These are phyloP conservation scores for Suillus lakei DNA, from an alignment of 768 basidiomycete genomes.

Conservation along the genomic window DNA sequence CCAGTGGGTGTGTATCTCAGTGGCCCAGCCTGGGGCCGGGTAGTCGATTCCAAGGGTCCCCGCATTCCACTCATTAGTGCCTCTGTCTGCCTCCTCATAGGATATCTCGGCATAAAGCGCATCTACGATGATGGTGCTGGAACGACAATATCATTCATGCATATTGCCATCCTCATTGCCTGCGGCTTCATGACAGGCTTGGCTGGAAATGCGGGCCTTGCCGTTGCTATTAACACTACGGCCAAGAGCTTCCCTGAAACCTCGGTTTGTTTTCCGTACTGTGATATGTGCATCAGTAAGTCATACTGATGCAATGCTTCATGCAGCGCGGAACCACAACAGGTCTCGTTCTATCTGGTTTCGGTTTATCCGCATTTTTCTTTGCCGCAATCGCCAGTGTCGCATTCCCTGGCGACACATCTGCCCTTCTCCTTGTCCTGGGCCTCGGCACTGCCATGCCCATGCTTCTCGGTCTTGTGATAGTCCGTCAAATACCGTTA, in stretches of 20 bases:
- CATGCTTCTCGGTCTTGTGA: conserved; percentile 78
- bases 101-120: conserved; percentile 75
- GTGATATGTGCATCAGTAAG: background rate
- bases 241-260: conserved; percentile 83
- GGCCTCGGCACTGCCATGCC: conserved; percentile 79
- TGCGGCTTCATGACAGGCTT: conserved; percentile 77
- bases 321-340: conserved; percentile 74
- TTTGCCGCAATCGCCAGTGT: conserved; percentile 79
- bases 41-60: conserved; percentile 78
- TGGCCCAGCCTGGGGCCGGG: conserved; percentile 79
- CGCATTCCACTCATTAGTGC: conserved; percentile 64
- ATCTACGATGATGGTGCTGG: conserved; percentile 62
- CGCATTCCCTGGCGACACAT: conserved; percentile 78
- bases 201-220: conserved; percentile 76
- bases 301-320: conserved; percentile 2
- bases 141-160: conserved; percentile 43
- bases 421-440: conserved; percentile 75
- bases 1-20: conserved; percentile 77
- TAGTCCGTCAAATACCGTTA: conserved; percentile 72
- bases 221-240: conserved; percentile 75
- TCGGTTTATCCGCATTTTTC: conserved; percentile 89
- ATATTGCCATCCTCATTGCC: conserved; percentile 55
- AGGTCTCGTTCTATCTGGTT: conserved; percentile 82
- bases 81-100: conserved; percentile 62
- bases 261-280: conserved; percentile 49